These are phyloP conservation scores for Aspergillus sp. DNA, from an alignment of 2,329 filamentous ascomycete genomes.

Conservation along the genomic window DNA sequence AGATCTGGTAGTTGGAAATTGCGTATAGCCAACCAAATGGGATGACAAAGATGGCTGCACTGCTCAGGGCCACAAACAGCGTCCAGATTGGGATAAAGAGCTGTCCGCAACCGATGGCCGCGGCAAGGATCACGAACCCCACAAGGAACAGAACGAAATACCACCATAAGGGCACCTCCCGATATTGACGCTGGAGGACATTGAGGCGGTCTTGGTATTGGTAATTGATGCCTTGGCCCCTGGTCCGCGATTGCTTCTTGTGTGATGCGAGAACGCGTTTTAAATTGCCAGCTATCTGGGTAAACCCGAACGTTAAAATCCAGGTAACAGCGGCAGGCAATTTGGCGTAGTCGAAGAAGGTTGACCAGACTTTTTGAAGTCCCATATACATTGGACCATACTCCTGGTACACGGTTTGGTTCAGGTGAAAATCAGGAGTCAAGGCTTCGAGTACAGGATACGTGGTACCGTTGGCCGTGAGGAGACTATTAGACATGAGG, in stretches of 20 bases:
- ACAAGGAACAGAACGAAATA: slow-evolving; percentile 46
- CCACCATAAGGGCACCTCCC: slow-evolving; percentile 56
- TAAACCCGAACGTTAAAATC: slow-evolving; percentile 51
- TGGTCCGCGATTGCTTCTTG: slow-evolving; percentile 20
- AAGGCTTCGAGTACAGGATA: slow-evolving; percentile 42
- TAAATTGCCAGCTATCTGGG: slow-evolving; percentile 42
- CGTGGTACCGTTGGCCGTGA: slow-evolving; percentile 43
- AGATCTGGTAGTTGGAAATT: slow-evolving; percentile 49
- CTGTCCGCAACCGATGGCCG: slow-evolving; percentile 45
- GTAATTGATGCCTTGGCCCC: slow-evolving; percentile 41
- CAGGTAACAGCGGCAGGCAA: slow-evolving; percentile 54
- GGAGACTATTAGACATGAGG: slow-evolving; percentile 54
- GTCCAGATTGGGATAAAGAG: slow-evolving; percentile 57
- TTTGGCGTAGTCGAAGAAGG: slow-evolving; percentile 57
- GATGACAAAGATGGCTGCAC: slow-evolving; percentile 50
- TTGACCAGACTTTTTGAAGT: slow-evolving; percentile 51
- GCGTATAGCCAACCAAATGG: slow-evolving; percentile 56
- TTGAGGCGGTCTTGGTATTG: slow-evolving; percentile 56
- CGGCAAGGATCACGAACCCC: slow-evolving; percentile 46
- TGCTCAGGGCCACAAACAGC: slow-evolving; percentile 51
- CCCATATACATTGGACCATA: slow-evolving; percentile 53
- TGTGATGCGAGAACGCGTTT: slow-evolving; percentile 38
- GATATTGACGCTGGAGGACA: slow-evolving; percentile 50
- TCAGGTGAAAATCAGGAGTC: slow-evolving; percentile 42
- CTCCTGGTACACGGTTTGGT: slow-evolving; percentile 41